These are phyloP conservation scores for Leishmania martiniquensis DNA, from an alignment of 208 protist species.

Conservation along the genomic window DNA sequence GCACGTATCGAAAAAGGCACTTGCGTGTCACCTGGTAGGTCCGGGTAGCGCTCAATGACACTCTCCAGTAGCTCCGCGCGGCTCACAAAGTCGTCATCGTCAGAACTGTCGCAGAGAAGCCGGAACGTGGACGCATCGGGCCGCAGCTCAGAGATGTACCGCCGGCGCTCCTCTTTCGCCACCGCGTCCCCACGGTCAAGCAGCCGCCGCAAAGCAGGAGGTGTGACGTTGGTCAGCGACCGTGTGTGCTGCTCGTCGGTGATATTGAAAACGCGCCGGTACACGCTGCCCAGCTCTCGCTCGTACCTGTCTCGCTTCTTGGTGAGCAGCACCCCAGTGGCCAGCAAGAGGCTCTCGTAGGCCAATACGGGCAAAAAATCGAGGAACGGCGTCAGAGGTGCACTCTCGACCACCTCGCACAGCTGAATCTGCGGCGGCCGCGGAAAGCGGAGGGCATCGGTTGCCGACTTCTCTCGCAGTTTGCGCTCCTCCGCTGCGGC, in stretches of 20 bases:
- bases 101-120: conserved; percentile 33
- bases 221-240: conserved; percentile 46
- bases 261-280: conserved; percentile 46
- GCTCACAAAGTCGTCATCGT: conserved; percentile 42
- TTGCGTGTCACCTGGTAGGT: conserved; percentile 30
- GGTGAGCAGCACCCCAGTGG: conserved; percentile 36
- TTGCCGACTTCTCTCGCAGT: not conserved
- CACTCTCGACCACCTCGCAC: conserved; percentile 50
- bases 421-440: conserved; percentile 24
- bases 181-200: conserved; percentile 1
- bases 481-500: conserved; percentile 8
- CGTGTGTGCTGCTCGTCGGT: conserved; percentile 50
- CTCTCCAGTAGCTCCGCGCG: conserved; percentile 39
- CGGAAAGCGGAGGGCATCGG: conserved; percentile 2
- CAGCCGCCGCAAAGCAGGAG: conserved; percentile 15
- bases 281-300: conserved; percentile 44
- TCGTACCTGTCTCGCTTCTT: conserved; percentile 11
- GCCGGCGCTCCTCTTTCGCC: conserved; percentile 10
- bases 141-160: conserved; percentile 18
- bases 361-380: conserved; percentile 35
- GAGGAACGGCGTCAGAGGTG: conserved; percentile 33
- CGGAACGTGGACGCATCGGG: conserved; percentile 32
- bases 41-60: conserved; percentile 28
- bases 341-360: conserved; percentile 74
- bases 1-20: conserved; percentile 65